Base-by-base conservation (phyloP, 148 eudicot genomes). In the Nepenthes mirabilis region DNA sequence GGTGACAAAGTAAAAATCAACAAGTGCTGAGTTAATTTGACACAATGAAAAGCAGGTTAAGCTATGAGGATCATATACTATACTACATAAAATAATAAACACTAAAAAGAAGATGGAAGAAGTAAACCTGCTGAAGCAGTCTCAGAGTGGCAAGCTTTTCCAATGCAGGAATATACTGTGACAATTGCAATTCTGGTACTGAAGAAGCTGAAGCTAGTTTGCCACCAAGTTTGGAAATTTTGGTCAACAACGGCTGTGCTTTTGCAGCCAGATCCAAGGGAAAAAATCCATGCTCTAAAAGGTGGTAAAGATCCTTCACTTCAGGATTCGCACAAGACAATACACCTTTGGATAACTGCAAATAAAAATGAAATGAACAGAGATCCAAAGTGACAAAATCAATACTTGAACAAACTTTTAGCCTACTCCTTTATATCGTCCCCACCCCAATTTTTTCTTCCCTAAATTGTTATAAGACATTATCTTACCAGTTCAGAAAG, bases 271-370 rank as follows among this genome's bases (percentile, higher is more conserved):
- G 74, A 79, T 88, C 87, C 6, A 85, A 72, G 57, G 90, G 88
- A 43, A 80, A 78, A 72, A 76, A 80, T 64, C 85, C 94, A 62
- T 83, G 77, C 72, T 91, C 97, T 71, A 91, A 62, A 63, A 83
- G 82, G 71, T 85, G 83, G 71, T 81, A 91, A 47, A 91, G 85
- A 68, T 91, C 96, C 66, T 85, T 91, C 36, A 91, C 96, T 78
- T 91, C 98, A 63, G 81, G 98, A 67, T 82, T 81, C 32, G 75
- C 98, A 77, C 86, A 91, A 48, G 81, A 73, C 90, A 91, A 80
- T 43, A 91, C 94, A 67, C 98, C 98, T 76, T 83, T 91, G 36
- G 84, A 75, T 13, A 72, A 84, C 98, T 90, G 71, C 64, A 63
- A 43, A 40, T 32, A 34, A 14, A 32, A 40, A 4, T 5, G 34